Base-by-base conservation (phyloP, 768 basidiomycete species). In the Auriculariales sp. region DNA sequence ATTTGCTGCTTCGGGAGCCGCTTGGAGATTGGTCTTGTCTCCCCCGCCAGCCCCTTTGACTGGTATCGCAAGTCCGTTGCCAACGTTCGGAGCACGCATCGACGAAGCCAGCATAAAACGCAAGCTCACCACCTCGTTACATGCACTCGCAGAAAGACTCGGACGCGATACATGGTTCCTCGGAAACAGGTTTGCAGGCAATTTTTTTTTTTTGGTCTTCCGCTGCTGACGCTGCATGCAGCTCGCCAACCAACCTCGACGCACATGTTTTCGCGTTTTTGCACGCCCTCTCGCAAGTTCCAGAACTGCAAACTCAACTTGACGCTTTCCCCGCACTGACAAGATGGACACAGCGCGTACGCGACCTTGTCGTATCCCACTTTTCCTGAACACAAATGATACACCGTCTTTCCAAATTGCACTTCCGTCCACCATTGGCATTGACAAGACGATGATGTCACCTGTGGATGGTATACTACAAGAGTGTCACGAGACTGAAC, bases 161-260 rank as follows among this genome's bases (percentile, higher is more conserved):
- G 49, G 49, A 6, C 36, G 36, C 36, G 49, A 50, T 39, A 28
- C 30, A 30, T 50, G 49, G 49, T 45, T 50, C 49, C 28, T 50
- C 6, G 49, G 49, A 14, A 28, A 35, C 3, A 17, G 29, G 49
- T 50, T 27, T 28, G 49, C 31, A 25, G 5, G 12, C 39, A 24
- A 32, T 15, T 9, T 7, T 5, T 15, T 19, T 12, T 22, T 32
- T 12, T 6, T n/a, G 14, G 14, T 15, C 22, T 12, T 35, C 33
- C 4, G 9, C 9, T 34, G 11, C 12, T 6, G 17, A n/a, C n/a
- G n/a, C n/a, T n/a, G n/a, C 17, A 19, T 14, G 31, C 7, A 50
- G 49, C 17, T 42, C 36, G 4, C 49, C 49, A 2, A 50, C 49
- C 3, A 39, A 35, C 11, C 49, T 50, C n/a, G 49, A 50, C 30